Evolutionary conservation across 805 yeast genomes (phyloP).

Genomic region (Zygosaccharomyces kombuchaensis): DNA sequence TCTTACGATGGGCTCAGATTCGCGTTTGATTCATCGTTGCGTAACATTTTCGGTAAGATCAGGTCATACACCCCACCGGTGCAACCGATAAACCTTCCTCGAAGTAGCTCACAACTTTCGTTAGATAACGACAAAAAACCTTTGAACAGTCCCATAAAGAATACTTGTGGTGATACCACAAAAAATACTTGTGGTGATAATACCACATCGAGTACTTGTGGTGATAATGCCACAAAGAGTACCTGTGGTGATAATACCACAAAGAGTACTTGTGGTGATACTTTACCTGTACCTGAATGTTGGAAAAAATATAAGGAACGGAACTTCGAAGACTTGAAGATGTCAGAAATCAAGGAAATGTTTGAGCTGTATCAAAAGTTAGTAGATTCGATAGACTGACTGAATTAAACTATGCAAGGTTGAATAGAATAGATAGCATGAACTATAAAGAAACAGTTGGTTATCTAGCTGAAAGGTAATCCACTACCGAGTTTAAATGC

Average conservation of each 20-base stretch:
- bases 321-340: constrained; percentile 31
- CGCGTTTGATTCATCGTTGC: constrained; percentile 30
- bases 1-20: constrained; percentile 31
- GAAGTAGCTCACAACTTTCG: constrained; percentile 19
- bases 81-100: constrained; percentile 16
- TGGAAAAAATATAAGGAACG: constrained; percentile 24
- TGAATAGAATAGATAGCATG: neutral
- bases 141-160: neutral
- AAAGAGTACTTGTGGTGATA: neutral
- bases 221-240: too few relatives aligned
- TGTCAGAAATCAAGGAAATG: constrained; percentile 27
- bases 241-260: too few relatives aligned
- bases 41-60: constrained; percentile 30
- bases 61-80: constrained; percentile 31
- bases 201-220: too few relatives aligned
- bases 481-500: constrained; percentile 13
- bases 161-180: neutral
- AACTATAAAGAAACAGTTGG: neutral
- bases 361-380: constrained; percentile 31
- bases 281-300: constrained; percentile 11
- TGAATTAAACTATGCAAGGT: constrained; percentile 1
- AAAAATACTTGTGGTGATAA: too few relatives aligned
- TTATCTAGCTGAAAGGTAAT: constrained; percentile 14
- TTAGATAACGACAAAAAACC: constrained; percentile 12
- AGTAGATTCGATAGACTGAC: constrained; percentile 6